Evolutionary conservation across 306 rosid species (phyloP).

Genomic region (Luffa aegyptiaca): DNA sequence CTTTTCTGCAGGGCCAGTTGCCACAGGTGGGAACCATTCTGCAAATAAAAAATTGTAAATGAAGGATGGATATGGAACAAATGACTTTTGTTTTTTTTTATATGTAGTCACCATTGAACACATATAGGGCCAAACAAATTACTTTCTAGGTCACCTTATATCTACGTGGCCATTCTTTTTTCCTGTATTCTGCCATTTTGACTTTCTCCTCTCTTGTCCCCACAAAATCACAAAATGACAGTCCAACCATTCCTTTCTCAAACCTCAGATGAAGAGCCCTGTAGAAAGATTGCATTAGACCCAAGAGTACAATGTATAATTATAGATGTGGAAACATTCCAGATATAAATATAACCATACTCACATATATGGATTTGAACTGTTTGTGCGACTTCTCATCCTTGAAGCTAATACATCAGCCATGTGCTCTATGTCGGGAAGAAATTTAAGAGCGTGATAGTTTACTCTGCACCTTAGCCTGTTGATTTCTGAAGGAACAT

Average conservation of each 20-base stretch:
- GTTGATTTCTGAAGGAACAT: slow-evolving; percentile 91
- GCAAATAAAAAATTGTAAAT: slow-evolving; percentile 22
- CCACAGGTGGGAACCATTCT: slow-evolving; percentile 99
- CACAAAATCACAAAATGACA: slow-evolving; percentile 96
- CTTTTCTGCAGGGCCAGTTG: slow-evolving; percentile 96
- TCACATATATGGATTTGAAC: slow-evolving; percentile 89
- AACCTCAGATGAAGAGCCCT: slow-evolving; percentile 99
- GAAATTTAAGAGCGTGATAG: slow-evolving; percentile 98
- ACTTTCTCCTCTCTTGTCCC: slow-evolving; percentile 97
- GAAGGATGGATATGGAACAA: neutral
- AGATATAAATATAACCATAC: slow-evolving; percentile 11
- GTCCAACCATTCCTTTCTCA: slow-evolving; percentile 99
- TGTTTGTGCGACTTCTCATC: slow-evolving; percentile 95
- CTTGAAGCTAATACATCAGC: slow-evolving; percentile 86
- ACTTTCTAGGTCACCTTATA: slow-evolving; percentile 55
- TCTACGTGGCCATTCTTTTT: slow-evolving; percentile 98
- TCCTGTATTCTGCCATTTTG: slow-evolving; percentile 82
- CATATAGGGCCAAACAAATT: slow-evolving; percentile 9
- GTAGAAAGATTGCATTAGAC: slow-evolving; percentile 17
- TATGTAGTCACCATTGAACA: neutral
- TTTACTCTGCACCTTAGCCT: slow-evolving; percentile 97
- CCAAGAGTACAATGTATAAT: slow-evolving; percentile 12
- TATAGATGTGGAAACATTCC: slow-evolving; percentile 16
- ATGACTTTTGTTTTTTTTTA: neutral
- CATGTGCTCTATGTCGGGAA: slow-evolving; percentile 95